Evolutionary conservation across 441 rosid species (phyloP), one percentile per base, ranked within the genome.

Genomic region (Gossypium davidsonii): DNA sequence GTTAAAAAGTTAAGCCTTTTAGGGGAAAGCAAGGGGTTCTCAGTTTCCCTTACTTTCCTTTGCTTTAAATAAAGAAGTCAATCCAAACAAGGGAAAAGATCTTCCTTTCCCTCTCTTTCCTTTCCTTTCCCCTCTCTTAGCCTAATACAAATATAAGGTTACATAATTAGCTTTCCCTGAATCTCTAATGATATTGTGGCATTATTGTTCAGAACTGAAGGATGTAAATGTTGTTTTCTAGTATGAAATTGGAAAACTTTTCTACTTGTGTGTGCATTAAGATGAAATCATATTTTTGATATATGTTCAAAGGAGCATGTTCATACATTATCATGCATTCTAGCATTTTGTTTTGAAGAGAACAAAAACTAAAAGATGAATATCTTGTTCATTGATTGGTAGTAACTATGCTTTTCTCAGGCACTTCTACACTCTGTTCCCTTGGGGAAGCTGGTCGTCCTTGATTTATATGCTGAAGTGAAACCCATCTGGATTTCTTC

Each of bases 381-480:
- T 46, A 10, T 70, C 46, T 17, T 75, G 51, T 73, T 46, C 20
- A 52, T 56, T 64, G 53, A 56, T 34, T n/a, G 46, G n/a, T 64
- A 6, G 48, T 74, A 59, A 67, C 42, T 62, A 53, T 48, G 23
- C n/a, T 26, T 73, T 71, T 73, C 63, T 42, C 83, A 89, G 93
- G 91, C 93, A 77, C 88, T 89, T 67, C 66, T 89, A 67, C 87
- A 86, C 70, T 87, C 93, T 63, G 93, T 87, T 75, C 93, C 90
- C 60, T 8, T 83, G 74, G 93, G 93, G 23, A 86, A 80, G 78
- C 80, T 89, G 71, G 87, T 89, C 26, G 82, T 89, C 80, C 93
- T 89, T 56, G 93, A 89, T 81, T 83, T 89, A 60, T 89, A 78
- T 79, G 93, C 93, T 0, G 93, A 89, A 83, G 91, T 83, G 71